Evolutionary conservation across 2,329 filamentous ascomycete genomes (phyloP).

Genomic region (Thermothelomyces thermophilus): DNA sequence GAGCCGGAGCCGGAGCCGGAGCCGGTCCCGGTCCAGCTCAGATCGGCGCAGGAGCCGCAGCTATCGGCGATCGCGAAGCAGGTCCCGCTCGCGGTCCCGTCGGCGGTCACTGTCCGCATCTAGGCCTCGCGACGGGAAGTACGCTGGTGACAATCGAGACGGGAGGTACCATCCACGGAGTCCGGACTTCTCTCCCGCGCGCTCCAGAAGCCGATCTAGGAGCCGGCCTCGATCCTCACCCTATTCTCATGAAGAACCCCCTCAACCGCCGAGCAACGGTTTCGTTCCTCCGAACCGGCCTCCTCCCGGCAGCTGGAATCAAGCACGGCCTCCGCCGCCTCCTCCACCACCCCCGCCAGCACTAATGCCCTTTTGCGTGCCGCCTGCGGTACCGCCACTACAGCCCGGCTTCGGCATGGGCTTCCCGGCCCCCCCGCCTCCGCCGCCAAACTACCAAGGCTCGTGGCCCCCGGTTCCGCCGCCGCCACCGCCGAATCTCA

Average conservation of each 20-base stretch:
- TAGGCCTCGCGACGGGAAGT: conserved; percentile 20
- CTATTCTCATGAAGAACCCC: conserved; percentile 11
- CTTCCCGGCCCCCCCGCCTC: conserved; percentile 29
- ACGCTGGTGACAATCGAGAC: conserved; percentile 10
- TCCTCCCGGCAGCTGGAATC: conserved; percentile 15
- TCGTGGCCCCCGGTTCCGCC: conserved; percentile 38
- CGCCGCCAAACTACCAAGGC: conserved; percentile 35
- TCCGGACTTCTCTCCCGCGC: conserved; percentile 8
- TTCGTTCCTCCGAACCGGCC: conserved; percentile 22
- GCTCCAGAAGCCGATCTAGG: conserved; percentile 20
- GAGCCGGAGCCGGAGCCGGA: conserved; percentile 29
- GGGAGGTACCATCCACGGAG: conserved; percentile 23
- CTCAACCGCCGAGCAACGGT: conserved; percentile 15
- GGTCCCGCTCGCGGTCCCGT: conserved; percentile 25
- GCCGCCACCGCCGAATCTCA: conserved; percentile 11
- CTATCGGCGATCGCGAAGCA: conserved; percentile 19
- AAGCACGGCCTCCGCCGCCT: neutral
- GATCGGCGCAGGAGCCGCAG: conserved; percentile 23
- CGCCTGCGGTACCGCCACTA: conserved; percentile 11
- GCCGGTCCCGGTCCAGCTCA: conserved; percentile 14
- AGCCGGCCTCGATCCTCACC: conserved; percentile 18
- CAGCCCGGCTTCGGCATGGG: conserved; percentile 17
- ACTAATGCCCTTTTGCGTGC: conserved; percentile 23
- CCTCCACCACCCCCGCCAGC: conserved; percentile 1
- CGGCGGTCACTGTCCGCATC: conserved; percentile 21